Percentiles rank a stretch among this genome's conserved stretches.
Evolutionary conservation across 2,329 filamentous ascomycete genomes (phyloP).

Genomic region (Zymoseptoria crescenta): DNA sequence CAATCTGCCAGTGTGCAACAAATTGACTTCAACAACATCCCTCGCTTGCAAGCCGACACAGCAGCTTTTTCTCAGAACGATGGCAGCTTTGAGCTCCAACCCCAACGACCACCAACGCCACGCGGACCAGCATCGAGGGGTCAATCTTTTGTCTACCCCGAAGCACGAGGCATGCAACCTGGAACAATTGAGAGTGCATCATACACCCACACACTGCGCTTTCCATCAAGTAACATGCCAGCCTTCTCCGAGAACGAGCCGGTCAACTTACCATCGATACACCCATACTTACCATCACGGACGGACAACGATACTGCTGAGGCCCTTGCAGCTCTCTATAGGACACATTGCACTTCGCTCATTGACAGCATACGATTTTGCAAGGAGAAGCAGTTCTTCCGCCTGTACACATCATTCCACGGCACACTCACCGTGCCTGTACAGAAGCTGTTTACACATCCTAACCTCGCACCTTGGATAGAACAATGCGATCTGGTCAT

Average conservation of each 20-base stretch:
- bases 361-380: conserved; percentile 94
- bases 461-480: conserved; percentile 81
- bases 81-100: conserved; percentile 22
- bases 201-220: conserved; percentile 57
- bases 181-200: conserved; percentile 39
- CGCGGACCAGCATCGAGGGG: conserved; percentile 37
- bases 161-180: conserved; percentile 35
- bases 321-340: conserved; percentile 78
- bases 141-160: conserved; percentile 41
- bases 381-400: conserved; percentile 94
- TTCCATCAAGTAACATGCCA: conserved; percentile 52
- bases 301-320: conserved; percentile 83
- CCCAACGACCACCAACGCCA: conserved; percentile 24
- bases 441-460: conserved; percentile 79
- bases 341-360: conserved; percentile 89
- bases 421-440: conserved; percentile 95
- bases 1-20: conserved; percentile 26
- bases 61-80: conserved; percentile 38
- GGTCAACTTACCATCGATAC: conserved; percentile 77
- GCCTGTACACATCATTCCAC: conserved; percentile 89
- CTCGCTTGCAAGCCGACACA: conserved; percentile 42
- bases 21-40: conserved; percentile 34
- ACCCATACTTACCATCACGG: conserved; percentile 67
- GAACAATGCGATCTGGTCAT: conserved; percentile 91
- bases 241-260: conserved; percentile 57